Evolutionary conservation across 805 yeast genomes (phyloP), one percentile per base, ranked within the genome.

Genomic region (Yamadazyma akitaensis): DNA sequence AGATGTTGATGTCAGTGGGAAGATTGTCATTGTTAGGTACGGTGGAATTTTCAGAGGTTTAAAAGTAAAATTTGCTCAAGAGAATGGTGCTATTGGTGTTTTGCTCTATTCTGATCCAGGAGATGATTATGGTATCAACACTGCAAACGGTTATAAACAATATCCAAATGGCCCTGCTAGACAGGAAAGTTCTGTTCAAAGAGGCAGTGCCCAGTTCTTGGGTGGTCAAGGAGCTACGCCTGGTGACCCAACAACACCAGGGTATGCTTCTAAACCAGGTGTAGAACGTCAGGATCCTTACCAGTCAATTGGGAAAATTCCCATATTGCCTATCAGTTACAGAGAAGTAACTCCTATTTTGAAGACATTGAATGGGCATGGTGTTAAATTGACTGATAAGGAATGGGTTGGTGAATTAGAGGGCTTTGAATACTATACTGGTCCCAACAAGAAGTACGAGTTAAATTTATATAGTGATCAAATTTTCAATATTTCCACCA

Each of bases 191-290:
- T 70, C 82, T 8, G 77, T 85, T 24, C 82, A 82, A 55, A 71
- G 87, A 58, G 85, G 82, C 2, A 75, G 86, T 8, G 82, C 79
- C 0, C 80, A 73, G 49, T 80, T 70, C 50, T 69, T 81, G 46
- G 75, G 81, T 2, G 79, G 77, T n/a, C 53, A 57, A 5, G 73
- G 72, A 7, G 57, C 68, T 28, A 72, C 73, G 42, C 88, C 90
- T 0, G 91, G 91, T 11, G 92, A 85, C 58, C 91, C 91, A 31
- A 81, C 90, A 0, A 83, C 90, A 2, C 88, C 88, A 7, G 88
- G 88, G 2, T 80, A 79, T 66, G 76, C 88, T 1, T 78, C 86
- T 18, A 76, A 75, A 26, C 67, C 68, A 4, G 72, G 65, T 26
- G 67, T 51, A 18, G 67, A 59, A 25, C 64, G 73, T 46, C 39